Conservation (phyloP, 768 basidiomycete species). For the Kwoniella botswanensis region DNA sequence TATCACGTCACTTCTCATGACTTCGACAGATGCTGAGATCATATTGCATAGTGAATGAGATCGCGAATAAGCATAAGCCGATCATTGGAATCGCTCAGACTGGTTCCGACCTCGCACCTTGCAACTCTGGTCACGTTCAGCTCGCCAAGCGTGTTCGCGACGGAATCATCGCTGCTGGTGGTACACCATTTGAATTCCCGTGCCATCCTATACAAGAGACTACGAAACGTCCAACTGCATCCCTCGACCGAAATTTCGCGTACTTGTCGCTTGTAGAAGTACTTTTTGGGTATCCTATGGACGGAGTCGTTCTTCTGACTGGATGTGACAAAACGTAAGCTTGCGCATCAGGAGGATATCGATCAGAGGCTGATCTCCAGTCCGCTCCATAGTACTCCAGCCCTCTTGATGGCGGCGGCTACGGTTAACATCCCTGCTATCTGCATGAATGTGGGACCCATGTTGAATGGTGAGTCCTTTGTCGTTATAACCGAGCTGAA, state of each 20-base stretch:
- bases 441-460: slow-evolving; percentile 52
- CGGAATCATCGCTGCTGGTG: slow-evolving; percentile 56
- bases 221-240: slow-evolving; percentile 54
- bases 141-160: slow-evolving; percentile 57
- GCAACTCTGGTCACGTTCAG: slow-evolving; percentile 53
- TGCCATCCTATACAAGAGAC: slow-evolving; percentile 58
- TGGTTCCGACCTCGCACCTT: slow-evolving; percentile 55
- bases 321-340: slow-evolving; percentile 52
- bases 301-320: slow-evolving; percentile 56
- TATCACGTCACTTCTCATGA: too few species aligned
- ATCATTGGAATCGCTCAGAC: slow-evolving; percentile 56
- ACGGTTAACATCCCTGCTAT: slow-evolving; percentile 57
- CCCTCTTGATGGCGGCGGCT: slow-evolving; percentile 53
- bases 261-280: slow-evolving; percentile 56
- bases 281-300: slow-evolving; percentile 55
- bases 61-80: slow-evolving; percentile 44
- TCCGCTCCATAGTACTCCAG: slow-evolving; percentile 38
- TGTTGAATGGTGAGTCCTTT: slow-evolving; percentile 45
- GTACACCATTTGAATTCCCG: slow-evolving; percentile 57
- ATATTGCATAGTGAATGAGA: slow-evolving; percentile 45
- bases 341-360: background rate
- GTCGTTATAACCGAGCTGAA: too few species aligned
- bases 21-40: too few species aligned
- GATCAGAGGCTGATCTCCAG: slow-evolving; percentile 10
- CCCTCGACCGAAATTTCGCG: slow-evolving; percentile 53